A percentile compares a stretch with the other conserved stretches of the same genome.
These are phyloP conservation scores for Cystobasidium slooffiae DNA, from an alignment of 1,284 basidiomycete species.

Conservation along the genomic window DNA sequence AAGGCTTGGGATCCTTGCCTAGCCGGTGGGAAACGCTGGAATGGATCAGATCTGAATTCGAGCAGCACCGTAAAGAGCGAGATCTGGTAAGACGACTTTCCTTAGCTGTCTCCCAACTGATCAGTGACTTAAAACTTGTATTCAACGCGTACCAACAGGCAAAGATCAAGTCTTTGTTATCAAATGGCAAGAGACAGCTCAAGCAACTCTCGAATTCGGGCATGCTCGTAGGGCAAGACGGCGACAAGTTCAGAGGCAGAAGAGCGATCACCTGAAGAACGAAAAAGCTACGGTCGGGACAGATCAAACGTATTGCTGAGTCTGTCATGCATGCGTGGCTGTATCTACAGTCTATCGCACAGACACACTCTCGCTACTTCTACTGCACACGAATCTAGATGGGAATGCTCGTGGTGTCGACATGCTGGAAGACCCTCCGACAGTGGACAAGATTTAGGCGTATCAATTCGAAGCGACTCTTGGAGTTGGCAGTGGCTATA, in stretches of 20 bases:
- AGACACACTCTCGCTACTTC: no score
- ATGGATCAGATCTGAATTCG: conserved; percentile 42
- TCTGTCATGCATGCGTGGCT: neutral
- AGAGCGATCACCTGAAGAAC: conserved; percentile 10
- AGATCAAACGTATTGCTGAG: neutral
- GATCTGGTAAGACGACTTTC: conserved; percentile 18
- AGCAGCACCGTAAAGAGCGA: conserved; percentile 33
- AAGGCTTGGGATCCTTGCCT: conserved; percentile 30
- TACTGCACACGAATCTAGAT: no score
- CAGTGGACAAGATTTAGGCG: no score
- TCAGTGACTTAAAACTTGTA: no score
- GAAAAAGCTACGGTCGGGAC: neutral
- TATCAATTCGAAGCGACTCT: no score
- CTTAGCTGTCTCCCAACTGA: neutral
- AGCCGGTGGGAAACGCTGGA: conserved; percentile 26
- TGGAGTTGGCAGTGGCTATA: no score
- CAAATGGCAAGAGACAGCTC: conserved; percentile 41
- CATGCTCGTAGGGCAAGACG: conserved; percentile 38
- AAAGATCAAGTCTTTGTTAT: conserved; percentile 34
- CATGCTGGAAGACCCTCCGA: no score
- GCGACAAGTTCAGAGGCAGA: conserved; percentile 36
- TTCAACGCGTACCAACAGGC: conserved; percentile 6
- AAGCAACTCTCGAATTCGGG: conserved; percentile 32
- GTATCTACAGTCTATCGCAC: no score
- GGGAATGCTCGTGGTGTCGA: no score